These are phyloP conservation scores for Metschnikowia drakensbergensis DNA, from an alignment of 805 yeast genomes.

Conservation along the genomic window DNA sequence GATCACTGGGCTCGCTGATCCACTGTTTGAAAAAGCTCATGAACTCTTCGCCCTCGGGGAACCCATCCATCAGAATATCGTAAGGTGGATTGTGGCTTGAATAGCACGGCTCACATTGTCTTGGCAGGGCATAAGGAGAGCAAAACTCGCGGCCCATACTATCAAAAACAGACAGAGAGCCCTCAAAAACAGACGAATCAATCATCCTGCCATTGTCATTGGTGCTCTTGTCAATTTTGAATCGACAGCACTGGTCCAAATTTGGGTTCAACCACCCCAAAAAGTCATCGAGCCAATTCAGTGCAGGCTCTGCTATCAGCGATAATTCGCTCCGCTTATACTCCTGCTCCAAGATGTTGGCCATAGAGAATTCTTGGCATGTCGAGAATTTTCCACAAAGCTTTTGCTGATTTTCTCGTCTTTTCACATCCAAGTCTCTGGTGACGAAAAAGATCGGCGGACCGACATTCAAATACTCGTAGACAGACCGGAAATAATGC, in stretches of 20 bases:
- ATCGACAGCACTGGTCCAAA: constrained; percentile 79
- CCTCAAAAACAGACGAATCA: neutral
- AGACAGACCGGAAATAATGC: constrained; percentile 73
- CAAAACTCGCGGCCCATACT: constrained; percentile 47
- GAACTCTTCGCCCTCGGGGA: constrained; percentile 72
- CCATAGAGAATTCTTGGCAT: constrained; percentile 74
- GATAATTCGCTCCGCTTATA: constrained; percentile 60
- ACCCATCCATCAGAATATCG: constrained; percentile 71
- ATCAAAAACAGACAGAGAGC: neutral
- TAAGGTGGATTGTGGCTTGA: constrained; percentile 57
- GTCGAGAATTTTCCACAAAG: constrained; percentile 86
- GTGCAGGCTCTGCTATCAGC: constrained; percentile 73
- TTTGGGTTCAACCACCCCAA: constrained; percentile 83
- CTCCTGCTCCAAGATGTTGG: constrained; percentile 83
- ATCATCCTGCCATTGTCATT: constrained; percentile 9
- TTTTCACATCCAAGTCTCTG: constrained; percentile 61
- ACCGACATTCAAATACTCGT: constrained; percentile 72
- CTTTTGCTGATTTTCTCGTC: constrained; percentile 58
- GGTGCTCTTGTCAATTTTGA: constrained; percentile 40
- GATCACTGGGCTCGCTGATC: constrained; percentile 81
- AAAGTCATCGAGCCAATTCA: constrained; percentile 93
- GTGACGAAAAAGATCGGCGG: constrained; percentile 90
- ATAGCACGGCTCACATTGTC: constrained; percentile 73
- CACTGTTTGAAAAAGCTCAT: constrained; percentile 71
- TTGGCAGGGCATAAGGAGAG: constrained; percentile 58